Conservation (phyloP, 1,139 yeast genomes). For the Kurtzmaniella quercitrusa region DNA sequence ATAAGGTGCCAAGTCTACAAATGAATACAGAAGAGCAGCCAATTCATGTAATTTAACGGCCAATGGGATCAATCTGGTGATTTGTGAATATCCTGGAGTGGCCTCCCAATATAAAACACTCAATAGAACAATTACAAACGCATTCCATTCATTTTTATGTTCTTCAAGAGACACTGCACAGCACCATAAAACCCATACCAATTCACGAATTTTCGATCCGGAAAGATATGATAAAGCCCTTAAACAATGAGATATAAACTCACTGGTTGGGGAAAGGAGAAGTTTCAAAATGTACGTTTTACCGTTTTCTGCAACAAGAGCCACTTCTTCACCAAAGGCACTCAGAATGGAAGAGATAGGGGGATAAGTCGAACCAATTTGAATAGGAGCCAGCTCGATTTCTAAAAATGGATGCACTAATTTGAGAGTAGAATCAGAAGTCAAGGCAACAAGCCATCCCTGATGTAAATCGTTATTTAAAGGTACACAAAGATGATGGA, state of each 20-base stretch:
- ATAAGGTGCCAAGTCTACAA: constrained; percentile 53
- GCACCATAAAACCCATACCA: constrained; percentile 63
- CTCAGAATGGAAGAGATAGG: constrained; percentile 19
- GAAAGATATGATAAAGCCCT: constrained; percentile 50
- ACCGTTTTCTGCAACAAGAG: constrained; percentile 19
- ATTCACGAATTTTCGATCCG: constrained; percentile 54
- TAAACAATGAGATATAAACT: constrained; percentile 40
- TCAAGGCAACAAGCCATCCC: constrained; percentile 40
- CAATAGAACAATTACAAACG: constrained; percentile 51
- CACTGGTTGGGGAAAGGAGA: constrained; percentile 43
- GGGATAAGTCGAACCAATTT: constrained; percentile 15
- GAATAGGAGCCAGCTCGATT: constrained; percentile 43
- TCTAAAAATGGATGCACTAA: constrained; percentile 66
- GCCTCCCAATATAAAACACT: constrained; percentile 9
- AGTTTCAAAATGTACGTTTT: constrained; percentile 30
- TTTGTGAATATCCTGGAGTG: constrained; percentile 10
- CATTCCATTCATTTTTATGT: constrained; percentile 55
- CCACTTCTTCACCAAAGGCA: constrained; percentile 27
- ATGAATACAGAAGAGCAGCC: constrained; percentile 29
- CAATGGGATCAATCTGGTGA: constrained; percentile 36
- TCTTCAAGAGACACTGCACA: constrained; percentile 45
- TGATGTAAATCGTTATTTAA: constrained; percentile 27
- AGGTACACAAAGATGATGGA: constrained; percentile 41
- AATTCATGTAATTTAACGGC: constrained; percentile 30
- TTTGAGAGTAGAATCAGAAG: constrained; percentile 29